phyloP scores from a whole-genome alignment of 495 filamentous ascomycete species.

The Aspergillus baeticus region DNA sequence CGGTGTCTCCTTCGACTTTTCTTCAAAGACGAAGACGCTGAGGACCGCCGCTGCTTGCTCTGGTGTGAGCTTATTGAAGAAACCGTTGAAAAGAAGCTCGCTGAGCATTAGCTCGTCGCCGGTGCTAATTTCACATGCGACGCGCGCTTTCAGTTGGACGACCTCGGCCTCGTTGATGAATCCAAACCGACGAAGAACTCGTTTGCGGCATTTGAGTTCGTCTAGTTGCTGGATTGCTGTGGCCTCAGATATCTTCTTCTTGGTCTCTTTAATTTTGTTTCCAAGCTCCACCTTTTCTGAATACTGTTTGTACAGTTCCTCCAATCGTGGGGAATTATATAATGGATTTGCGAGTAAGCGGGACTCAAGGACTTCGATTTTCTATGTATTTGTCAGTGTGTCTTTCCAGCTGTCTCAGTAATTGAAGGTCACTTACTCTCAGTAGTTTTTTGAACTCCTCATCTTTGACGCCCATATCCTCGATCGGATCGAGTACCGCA shows the following conservation, averaged over 20 bases:
- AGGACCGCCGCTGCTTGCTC: constrained; percentile 82
- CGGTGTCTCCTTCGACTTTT: constrained; percentile 75
- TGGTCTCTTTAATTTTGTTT: constrained; percentile 77
- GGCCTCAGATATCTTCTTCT: constrained; percentile 81
- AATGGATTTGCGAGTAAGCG: constrained; percentile 83
- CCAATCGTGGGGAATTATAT: constrained; percentile 80
- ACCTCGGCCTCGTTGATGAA: constrained; percentile 95
- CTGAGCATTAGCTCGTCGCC: constrained; percentile 87
- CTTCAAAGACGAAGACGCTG: constrained; percentile 95
- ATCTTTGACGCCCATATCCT: constrained; percentile 91
- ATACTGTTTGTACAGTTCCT: constrained; percentile 81
- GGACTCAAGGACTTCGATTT: constrained; percentile 97
- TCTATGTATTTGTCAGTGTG: constrained; percentile 42
- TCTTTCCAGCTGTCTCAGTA: constrained; percentile 4
- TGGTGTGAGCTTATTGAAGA: constrained; percentile 92
- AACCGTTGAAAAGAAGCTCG: constrained; percentile 92
- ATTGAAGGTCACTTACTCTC: constrained; percentile 47
- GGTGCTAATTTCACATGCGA: constrained; percentile 95
- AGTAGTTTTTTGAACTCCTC: constrained; percentile 90
- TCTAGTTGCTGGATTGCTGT: constrained; percentile 87
- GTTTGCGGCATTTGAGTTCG: constrained; percentile 92
- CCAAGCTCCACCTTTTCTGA: constrained; percentile 71
- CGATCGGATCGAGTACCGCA: constrained; percentile 83
- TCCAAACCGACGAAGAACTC: constrained; percentile 90
- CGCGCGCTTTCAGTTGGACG: constrained; percentile 90